Percentiles rank a stretch among this genome's conserved stretches.
These are phyloP conservation scores for Penicillium thymicola DNA, from an alignment of 2,329 filamentous ascomycete genomes.

Conservation along the genomic window DNA sequence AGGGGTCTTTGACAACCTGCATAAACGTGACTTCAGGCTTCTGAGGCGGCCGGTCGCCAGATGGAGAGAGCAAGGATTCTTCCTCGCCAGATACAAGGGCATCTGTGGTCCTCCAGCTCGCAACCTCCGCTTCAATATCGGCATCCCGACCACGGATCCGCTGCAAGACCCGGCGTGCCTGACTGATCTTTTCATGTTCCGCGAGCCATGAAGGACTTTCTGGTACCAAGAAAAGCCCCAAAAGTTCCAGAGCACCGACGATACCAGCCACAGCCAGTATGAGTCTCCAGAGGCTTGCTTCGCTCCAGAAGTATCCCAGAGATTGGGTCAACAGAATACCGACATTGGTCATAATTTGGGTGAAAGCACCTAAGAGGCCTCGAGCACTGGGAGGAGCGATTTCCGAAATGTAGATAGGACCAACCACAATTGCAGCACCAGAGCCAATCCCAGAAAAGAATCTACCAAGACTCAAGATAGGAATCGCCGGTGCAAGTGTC, in stretches of 20 bases:
- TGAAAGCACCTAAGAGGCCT: constrained; percentile 76
- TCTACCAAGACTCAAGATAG: constrained; percentile 68
- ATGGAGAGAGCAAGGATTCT: constrained; percentile 60
- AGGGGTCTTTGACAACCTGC: constrained; percentile 62
- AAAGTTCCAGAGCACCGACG: constrained; percentile 64
- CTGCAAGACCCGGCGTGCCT: constrained; percentile 67
- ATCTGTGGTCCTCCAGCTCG: constrained; percentile 50
- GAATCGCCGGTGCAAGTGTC: constrained; percentile 65
- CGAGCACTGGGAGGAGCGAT: constrained; percentile 71
- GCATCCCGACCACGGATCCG: constrained; percentile 68
- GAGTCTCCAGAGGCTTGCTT: constrained; percentile 74
- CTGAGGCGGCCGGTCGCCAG: constrained; percentile 62
- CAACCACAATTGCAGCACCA: constrained; percentile 85
- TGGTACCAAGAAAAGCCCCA: constrained; percentile 71
- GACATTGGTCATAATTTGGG: constrained; percentile 89
- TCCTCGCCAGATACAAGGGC: constrained; percentile 56
- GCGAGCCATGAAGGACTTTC: constrained; percentile 90
- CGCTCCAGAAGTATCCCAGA: constrained; percentile 82
- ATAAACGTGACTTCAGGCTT: constrained; percentile 66
- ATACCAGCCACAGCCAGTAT: constrained; percentile 72
- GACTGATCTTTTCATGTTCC: constrained; percentile 56
- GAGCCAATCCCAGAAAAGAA: constrained; percentile 79
- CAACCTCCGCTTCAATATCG: constrained; percentile 71
- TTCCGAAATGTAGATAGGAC: constrained; percentile 92
- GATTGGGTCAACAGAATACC: constrained; percentile 82